A percentile compares a stretch with the other conserved stretches of the same genome.
Evolutionary conservation across 352 stramenopile genomes (phyloP).

Genomic region (Peronospora destructor): DNA sequence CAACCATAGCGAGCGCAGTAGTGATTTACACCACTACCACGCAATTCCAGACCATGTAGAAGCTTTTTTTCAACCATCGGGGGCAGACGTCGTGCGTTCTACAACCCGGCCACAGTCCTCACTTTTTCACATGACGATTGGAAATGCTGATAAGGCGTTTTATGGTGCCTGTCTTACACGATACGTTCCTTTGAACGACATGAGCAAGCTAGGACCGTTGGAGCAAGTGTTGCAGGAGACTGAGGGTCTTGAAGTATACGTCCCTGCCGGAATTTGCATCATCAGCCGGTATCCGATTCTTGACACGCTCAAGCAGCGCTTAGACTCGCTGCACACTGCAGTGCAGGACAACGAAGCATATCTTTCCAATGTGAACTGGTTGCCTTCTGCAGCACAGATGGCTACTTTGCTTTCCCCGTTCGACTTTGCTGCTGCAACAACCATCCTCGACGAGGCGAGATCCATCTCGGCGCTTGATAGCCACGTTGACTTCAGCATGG

Average conservation of each 20-base stretch:
- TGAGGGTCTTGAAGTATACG: conserved; percentile 74
- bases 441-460: conserved; percentile 23
- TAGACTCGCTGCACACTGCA: conserved; percentile 53
- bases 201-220: conserved; percentile 58
- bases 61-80: conserved; percentile 67
- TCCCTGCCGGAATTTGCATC: conserved; percentile 69
- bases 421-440: conserved; percentile 37
- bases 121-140: conserved; percentile 82
- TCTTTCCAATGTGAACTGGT: conserved; percentile 48
- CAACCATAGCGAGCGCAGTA: conserved; percentile 37
- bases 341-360: conserved; percentile 55
- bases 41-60: conserved; percentile 79
- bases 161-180: conserved; percentile 75
- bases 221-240: conserved; percentile 75
- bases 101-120: conserved; percentile 51
- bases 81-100: conserved; percentile 50
- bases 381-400: conserved; percentile 51
- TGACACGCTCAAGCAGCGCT: conserved; percentile 65
- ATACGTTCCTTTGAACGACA: conserved; percentile 64
- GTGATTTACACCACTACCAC: conserved; percentile 65
- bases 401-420: conserved; percentile 55
- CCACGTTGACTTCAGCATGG: conserved; percentile 76
- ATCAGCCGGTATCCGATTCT: conserved; percentile 79
- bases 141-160: conserved; percentile 74
- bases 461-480: conserved; percentile 45